Evolutionary conservation across 2,329 filamentous ascomycete genomes (phyloP).

Genomic region (Aspergillus novofumigatus): DNA sequence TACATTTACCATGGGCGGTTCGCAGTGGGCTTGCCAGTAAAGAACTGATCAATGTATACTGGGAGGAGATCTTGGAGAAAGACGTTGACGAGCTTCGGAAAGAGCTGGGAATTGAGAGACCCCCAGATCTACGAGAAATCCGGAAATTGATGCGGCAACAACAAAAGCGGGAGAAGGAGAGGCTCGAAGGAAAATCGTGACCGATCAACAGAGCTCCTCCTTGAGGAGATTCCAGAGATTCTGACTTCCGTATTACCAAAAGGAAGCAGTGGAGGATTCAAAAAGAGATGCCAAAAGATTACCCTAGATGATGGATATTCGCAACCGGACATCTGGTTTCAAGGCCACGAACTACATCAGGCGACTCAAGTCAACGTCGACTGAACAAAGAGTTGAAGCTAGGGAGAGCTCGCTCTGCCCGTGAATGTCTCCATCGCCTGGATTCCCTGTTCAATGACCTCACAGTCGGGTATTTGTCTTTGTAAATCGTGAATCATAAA

Average conservation of each 20-base stretch:
- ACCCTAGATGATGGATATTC: background rate
- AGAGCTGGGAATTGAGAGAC: slow-evolving; percentile 78
- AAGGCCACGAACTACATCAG: background rate
- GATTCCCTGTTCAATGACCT: background rate
- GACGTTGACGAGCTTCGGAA: slow-evolving; percentile 71
- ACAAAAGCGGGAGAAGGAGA: slow-evolving; percentile 61
- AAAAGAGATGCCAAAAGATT: background rate
- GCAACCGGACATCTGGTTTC: background rate
- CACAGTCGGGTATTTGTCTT: background rate
- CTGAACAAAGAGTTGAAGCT: background rate
- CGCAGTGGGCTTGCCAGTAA: slow-evolving; percentile 71
- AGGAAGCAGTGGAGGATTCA: background rate
- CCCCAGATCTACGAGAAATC: slow-evolving; percentile 78
- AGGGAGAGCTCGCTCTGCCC: background rate
- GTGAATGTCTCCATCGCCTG: background rate
- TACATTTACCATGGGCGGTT: slow-evolving; percentile 82
- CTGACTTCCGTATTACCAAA: background rate
- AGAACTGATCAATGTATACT: slow-evolving; percentile 93
- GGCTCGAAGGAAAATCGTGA: slow-evolving; percentile 17
- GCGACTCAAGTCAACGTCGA: background rate
- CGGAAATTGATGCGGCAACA: slow-evolving; percentile 66
- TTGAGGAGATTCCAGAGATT: slow-evolving; percentile 9
- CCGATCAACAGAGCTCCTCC: background rate
- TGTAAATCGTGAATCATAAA: background rate
- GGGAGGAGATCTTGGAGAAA: slow-evolving; percentile 88